Evolutionary conservation across 352 stramenopile species (phyloP).

Genomic region (Aphanomyces cochlioides): DNA sequence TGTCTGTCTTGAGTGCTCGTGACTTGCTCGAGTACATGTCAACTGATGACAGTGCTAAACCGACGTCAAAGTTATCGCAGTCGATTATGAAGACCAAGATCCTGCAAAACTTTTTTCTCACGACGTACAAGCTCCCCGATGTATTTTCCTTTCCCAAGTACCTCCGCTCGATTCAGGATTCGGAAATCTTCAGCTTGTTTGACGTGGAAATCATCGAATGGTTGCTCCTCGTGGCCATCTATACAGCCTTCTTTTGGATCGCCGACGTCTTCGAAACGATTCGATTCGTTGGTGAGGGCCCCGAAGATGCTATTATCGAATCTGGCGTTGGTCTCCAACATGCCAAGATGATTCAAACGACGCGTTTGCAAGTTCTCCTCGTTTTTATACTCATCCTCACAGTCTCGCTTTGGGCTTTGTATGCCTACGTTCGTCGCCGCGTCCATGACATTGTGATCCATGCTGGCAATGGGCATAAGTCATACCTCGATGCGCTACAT

Average conservation of each 20-base stretch:
- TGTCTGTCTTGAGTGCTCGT: slow-evolving; percentile 4
- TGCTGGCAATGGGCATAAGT: slow-evolving; percentile 4
- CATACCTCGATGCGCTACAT: slow-evolving; percentile 12
- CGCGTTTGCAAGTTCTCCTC: neutral
- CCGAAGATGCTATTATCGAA: neutral
- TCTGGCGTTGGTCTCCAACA: neutral
- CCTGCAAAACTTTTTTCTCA: slow-evolving; percentile 27
- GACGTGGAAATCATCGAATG: slow-evolving; percentile 27
- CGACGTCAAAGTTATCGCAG: neutral
- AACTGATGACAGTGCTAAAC: neutral
- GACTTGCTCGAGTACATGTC: slow-evolving; percentile 15
- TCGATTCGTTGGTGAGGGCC: neutral
- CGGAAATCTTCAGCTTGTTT: slow-evolving; percentile 28
- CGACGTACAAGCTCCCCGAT: slow-evolving; percentile 23
- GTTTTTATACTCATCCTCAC: slow-evolving; percentile 12
- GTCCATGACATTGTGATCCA: slow-evolving; percentile 26
- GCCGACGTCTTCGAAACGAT: slow-evolving; percentile 11
- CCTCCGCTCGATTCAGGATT: slow-evolving; percentile 25
- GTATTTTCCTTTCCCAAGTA: slow-evolving; percentile 27
- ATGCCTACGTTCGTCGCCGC: slow-evolving; percentile 8
- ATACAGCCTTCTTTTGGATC: slow-evolving; percentile 24
- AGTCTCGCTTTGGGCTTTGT: neutral
- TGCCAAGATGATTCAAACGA: neutral
- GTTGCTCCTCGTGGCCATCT: slow-evolving; percentile 21
- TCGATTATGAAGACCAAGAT: slow-evolving; percentile 21